Evolutionary conservation across 306 rosid species (phyloP).

Genomic region (Neltuma alba): DNA sequence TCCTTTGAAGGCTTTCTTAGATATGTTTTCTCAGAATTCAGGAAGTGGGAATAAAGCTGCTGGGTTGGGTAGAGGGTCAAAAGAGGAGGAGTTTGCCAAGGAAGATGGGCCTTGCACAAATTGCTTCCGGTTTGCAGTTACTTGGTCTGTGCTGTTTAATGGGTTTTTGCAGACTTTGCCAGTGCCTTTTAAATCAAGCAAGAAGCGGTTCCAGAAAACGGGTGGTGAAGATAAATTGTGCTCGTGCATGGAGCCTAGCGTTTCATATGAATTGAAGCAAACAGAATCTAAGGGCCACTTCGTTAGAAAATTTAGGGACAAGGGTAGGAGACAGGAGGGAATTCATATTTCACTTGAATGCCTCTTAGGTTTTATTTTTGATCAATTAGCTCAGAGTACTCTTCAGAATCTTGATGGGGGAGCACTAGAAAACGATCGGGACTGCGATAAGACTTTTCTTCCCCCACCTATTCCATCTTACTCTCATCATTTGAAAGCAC

Average conservation of each 20-base stretch:
- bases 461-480: slow-evolving; percentile 35
- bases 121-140: slow-evolving; percentile 79
- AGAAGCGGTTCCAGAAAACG: slow-evolving; percentile 67
- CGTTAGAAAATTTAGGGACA: slow-evolving; percentile 37
- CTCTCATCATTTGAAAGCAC: slow-evolving; percentile 60
- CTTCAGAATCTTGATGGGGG: slow-evolving; percentile 66
- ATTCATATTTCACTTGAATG: slow-evolving; percentile 67
- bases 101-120: slow-evolving; percentile 71
- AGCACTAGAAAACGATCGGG: slow-evolving; percentile 41
- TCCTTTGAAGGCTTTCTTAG: slow-evolving; percentile 70
- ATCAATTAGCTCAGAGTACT: slow-evolving; percentile 60
- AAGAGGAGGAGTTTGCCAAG: slow-evolving; percentile 49
- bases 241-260: slow-evolving; percentile 54
- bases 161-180: slow-evolving; percentile 84
- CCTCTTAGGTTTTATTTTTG: slow-evolving; percentile 74
- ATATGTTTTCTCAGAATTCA: slow-evolving; percentile 63
- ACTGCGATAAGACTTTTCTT: slow-evolving; percentile 40
- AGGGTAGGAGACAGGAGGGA: slow-evolving; percentile 49
- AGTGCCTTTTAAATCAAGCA: slow-evolving; percentile 72
- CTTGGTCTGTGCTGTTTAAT: slow-evolving; percentile 78
- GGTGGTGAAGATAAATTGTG: slow-evolving; percentile 55
- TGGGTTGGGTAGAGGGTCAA: slow-evolving; percentile 31
- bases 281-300: slow-evolving; percentile 50
- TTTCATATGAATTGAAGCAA: slow-evolving; percentile 60
- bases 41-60: slow-evolving; percentile 52